Evolutionary conservation across 129 eudicot genomes (phyloP).

Genomic region (carrot (Daucus carota)): DH1_v3.0 NC_030384.2:29937501-29938000

Average conservation of each 20-base stretch:
- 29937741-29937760: conserved; percentile 82
- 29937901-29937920: conserved; percentile 95
- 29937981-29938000: background rate
- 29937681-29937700: conserved; percentile 87
- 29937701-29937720: conserved; percentile 71
- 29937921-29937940: conserved; percentile 95
- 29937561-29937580: background rate
- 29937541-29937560: background rate
- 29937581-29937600: too few species aligned
- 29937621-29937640: background rate
- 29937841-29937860: conserved; percentile 89
- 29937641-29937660: conserved; percentile 52
- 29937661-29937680: conserved; percentile 92
- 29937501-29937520: too few species aligned
- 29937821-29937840: conserved; percentile 92
- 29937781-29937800: conserved; percentile 97
- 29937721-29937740: conserved; percentile 89
- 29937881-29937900: conserved; percentile 91
- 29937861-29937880: conserved; percentile 75
- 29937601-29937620: background rate
- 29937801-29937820: conserved; percentile 92
- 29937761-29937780: conserved; percentile 98
- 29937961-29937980: background rate
- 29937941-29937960: conserved; percentile 54
- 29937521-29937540: background rate